Percentiles rank a stretch among this genome's conserved stretches.
Conservation (phyloP, 148 eudicot species). For the Cornus suecica region DNA sequence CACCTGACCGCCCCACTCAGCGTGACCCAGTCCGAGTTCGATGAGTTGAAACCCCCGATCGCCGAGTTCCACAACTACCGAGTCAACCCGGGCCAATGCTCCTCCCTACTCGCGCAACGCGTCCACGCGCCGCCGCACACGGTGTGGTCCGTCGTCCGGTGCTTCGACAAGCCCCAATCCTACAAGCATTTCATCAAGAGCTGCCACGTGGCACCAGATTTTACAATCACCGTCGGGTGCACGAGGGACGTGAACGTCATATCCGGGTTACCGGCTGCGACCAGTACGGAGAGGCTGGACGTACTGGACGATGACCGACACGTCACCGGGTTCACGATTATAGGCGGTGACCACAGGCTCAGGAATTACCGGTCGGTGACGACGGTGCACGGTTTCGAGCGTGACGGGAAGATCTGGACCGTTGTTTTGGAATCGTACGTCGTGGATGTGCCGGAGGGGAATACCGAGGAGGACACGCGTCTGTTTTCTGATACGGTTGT, state of each 20-base stretch:
- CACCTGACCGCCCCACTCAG: slow-evolving; percentile 9
- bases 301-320: slow-evolving; percentile 25
- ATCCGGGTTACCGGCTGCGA: slow-evolving; percentile 28
- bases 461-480: slow-evolving; percentile 36
- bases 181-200: slow-evolving; percentile 34
- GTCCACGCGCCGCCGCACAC: slow-evolving; percentile 17
- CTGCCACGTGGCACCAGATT: slow-evolving; percentile 11
- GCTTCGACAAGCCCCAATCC: slow-evolving; percentile 30
- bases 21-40: slow-evolving; percentile 16
- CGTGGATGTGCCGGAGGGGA: slow-evolving; percentile 43
- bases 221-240: slow-evolving; percentile 13
- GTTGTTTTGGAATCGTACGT: slow-evolving; percentile 36
- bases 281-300: slow-evolving; percentile 30
- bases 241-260: slow-evolving; percentile 25
- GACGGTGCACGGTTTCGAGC: slow-evolving; percentile 21
- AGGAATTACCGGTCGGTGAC: slow-evolving; percentile 26
- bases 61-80: slow-evolving; percentile 25
- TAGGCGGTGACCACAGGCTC: slow-evolving; percentile 28
- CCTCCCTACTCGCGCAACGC: slow-evolving; percentile 24
- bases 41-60: slow-evolving; percentile 17
- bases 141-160: slow-evolving; percentile 19
- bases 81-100: slow-evolving; percentile 20
- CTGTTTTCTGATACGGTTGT: slow-evolving; percentile 44
- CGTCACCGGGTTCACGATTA: slow-evolving; percentile 23
- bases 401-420: slow-evolving; percentile 23